phyloP scores from a whole-genome alignment of 148 eudicot genomes.

The Rhododendron simsii region DNA sequence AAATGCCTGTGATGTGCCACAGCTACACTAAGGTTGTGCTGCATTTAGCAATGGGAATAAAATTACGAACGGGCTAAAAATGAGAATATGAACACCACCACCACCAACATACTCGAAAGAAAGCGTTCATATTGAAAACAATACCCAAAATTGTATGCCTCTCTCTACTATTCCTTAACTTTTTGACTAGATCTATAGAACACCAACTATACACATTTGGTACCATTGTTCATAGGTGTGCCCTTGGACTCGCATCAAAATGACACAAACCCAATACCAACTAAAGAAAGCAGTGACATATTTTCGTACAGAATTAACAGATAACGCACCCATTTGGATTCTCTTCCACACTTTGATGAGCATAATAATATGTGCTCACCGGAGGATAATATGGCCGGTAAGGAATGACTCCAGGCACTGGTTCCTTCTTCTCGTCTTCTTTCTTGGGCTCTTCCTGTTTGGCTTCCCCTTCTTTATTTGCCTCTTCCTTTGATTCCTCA shows the following conservation, averaged over 20 bases:
- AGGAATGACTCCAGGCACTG: slow-evolving; percentile 17
- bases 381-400: slow-evolving; percentile 33
- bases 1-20: neutral
- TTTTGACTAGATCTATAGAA: neutral
- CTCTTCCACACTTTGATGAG: slow-evolving; percentile 33
- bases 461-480: slow-evolving; percentile 21
- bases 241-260: neutral
- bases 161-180: neutral
- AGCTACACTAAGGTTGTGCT: neutral
- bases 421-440: slow-evolving; percentile 18
- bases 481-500: slow-evolving; percentile 26
- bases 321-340: slow-evolving; percentile 42
- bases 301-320: slow-evolving; percentile 16
- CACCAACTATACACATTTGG: slow-evolving; percentile 2
- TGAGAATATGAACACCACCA: neutral
- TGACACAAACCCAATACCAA: neutral
- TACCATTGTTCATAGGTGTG: neutral
- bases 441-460: slow-evolving; percentile 25
- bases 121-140: neutral
- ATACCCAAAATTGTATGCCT: neutral
- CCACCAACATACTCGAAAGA: neutral
- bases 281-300: neutral
- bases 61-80: neutral
- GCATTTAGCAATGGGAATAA: neutral
- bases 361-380: slow-evolving; percentile 22